Evolutionary conservation across 2,329 filamentous ascomycete species (phyloP), one percentile per base, ranked within the genome.

Genomic region (Aspergillus jensenii): DNA sequence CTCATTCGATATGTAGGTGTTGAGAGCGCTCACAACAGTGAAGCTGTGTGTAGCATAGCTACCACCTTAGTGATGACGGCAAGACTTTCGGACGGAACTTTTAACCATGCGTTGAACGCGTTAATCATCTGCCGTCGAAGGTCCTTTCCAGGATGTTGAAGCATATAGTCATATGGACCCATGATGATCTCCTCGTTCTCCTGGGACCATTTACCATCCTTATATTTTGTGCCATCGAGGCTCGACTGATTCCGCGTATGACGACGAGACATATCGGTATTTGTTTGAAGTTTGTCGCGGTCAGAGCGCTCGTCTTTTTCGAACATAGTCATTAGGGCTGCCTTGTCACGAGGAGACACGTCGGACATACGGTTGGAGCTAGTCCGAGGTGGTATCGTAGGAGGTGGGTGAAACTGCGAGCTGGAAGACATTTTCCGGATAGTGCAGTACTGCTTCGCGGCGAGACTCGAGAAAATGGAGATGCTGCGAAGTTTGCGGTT

Each of bases 261-360:
- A 56, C 63, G 70, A 44, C 49, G 58, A 4, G 60, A 59, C 27
- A 63, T 55, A 23, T 64, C 58, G 31, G 67, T 62, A 47, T 67
- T 71, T 23, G 67, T 64, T 40, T 65, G 62, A 39, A 66, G 62
- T 23, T 59, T 63, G 86, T 78, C 87, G 84, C 88, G 75, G 33
- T 54, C 55, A 15, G 27, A 23, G 12, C 52, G 14, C 14, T 44
- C 35, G 17, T 87, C 81, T 55, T 79, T 80, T 69, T 90, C 88
- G 21, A 84, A 75, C 23, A 89, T 80, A 37, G 84, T 79, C 19
- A 77, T 79, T 21, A 87, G 74, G 25, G 82, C 76, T 37, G 78
- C 70, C 56, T 65, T 68, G 17, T 64, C 53, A 48, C 47, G 43
- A 9, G 25, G 17, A 31, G 53, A 59, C 39, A 25, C 54, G n/a